Conservation (phyloP, 2,329 filamentous ascomycete genomes). For the Colletotrichum tropicale region DNA sequence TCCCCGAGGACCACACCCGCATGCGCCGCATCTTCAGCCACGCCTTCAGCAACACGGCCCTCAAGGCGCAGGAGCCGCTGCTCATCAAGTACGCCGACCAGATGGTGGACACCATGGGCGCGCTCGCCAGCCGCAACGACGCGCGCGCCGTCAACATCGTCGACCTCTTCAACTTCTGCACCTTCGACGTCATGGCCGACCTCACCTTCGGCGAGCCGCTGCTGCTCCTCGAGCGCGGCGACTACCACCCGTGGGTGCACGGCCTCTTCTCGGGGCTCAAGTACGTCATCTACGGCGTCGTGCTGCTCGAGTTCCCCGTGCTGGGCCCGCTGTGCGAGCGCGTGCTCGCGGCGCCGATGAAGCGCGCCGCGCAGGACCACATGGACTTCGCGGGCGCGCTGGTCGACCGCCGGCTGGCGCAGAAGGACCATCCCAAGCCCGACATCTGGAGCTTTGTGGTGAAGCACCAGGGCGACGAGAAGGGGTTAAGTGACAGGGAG, state of each 20-base stretch:
- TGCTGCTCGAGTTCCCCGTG: slow-evolving; percentile 9
- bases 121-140: slow-evolving; percentile 23
- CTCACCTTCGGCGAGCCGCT: slow-evolving; percentile 33
- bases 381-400: not conserved
- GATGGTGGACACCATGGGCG: slow-evolving; percentile 34
- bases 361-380: slow-evolving; percentile 8
- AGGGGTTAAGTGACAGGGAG: not conserved
- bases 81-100: slow-evolving; percentile 42
- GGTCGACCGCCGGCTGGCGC: slow-evolving; percentile 1
- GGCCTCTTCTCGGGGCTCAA: slow-evolving; percentile 23
- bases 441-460: slow-evolving; percentile 19
- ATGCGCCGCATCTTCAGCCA: slow-evolving; percentile 21
- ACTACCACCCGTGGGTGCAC: slow-evolving; percentile 29
- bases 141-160: slow-evolving; percentile 2
- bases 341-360: not conserved
- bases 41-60: slow-evolving; percentile 26
- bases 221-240: slow-evolving; percentile 25
- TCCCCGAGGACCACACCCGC: slow-evolving; percentile 7
- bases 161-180: slow-evolving; percentile 26
- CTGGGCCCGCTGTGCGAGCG: slow-evolving; percentile 5
- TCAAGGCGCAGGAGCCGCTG: slow-evolving; percentile 27
- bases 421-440: not conserved
- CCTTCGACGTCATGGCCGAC: slow-evolving; percentile 34
- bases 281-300: slow-evolving; percentile 2
- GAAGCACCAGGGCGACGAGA: not conserved